These are phyloP conservation scores for Cardamine chenopodiifolia DNA, from an alignment of 345 rosid species.

Conservation along the genomic window DNA sequence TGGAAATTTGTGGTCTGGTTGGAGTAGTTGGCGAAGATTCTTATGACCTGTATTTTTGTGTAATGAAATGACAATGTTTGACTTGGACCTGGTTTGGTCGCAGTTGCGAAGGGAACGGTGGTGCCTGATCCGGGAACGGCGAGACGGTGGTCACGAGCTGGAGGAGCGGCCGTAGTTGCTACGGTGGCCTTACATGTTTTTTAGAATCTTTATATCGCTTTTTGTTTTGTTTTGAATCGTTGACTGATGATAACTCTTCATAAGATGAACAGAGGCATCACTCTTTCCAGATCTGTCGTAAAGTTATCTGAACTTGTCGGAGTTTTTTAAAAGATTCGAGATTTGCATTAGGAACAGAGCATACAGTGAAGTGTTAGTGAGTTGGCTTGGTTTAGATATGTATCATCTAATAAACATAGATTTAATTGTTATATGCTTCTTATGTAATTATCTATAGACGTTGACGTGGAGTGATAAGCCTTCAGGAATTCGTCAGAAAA, in stretches of 20 bases:
- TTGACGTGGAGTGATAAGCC: neutral
- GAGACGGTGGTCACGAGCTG: constrained; percentile 26
- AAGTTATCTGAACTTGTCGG: neutral
- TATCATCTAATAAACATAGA: neutral
- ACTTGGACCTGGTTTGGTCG: constrained; percentile 13
- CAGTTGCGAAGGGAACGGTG: neutral
- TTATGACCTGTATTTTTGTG: constrained; percentile 3
- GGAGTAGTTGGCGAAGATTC: constrained; percentile 24
- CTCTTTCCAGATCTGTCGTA: neutral
- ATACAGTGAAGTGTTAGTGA: neutral
- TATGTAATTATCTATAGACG: neutral
- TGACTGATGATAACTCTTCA: constrained; percentile 3
- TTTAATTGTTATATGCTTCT: neutral
- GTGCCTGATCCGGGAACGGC: constrained; percentile 16
- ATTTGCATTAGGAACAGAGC: neutral
- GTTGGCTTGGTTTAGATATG: neutral
- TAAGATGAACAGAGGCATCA: constrained; percentile 5
- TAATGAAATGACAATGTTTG: constrained; percentile 23
- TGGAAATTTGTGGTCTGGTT: constrained; percentile 12
- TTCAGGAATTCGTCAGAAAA: neutral
- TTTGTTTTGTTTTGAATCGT: neutral
- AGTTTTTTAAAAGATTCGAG: neutral
- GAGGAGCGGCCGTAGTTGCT: constrained; percentile 24
- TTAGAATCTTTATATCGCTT: neutral
- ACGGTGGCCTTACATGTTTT: constrained; percentile 24